Base-by-base conservation (phyloP, 1,284 basidiomycete species). In the Moniliella sp. region DNA sequence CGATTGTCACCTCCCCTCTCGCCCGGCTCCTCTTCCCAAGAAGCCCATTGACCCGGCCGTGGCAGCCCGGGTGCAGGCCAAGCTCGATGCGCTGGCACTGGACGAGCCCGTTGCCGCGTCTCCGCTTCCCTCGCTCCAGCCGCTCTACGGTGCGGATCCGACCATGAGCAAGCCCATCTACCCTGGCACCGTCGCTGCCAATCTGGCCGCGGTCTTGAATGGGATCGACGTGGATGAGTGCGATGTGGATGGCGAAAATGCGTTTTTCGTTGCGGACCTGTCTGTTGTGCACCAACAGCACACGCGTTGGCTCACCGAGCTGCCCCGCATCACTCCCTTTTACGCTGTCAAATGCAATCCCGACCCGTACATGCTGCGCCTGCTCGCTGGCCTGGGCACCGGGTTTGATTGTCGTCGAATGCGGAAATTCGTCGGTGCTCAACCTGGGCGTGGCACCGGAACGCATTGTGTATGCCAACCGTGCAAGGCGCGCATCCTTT, bases 331-430 rank as follows among this genome's bases (percentile, higher is more conserved):
- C 28, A 73, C 82, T 49, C 83, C 88, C 16, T 93, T 83, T 65
- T 97, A 57, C 23, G 55, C 84, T 35, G 76, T 91, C 57, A 94
- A 93, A 66, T 93, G 86, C 66, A 97, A 94, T 66, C 88, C 91
- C 9, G 88, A 94, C 55, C 82, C 83, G 2, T 79, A 82, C 52
- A 75, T 97, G 30, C 68, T 97, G 33, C 76, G 82, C 41, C 70
- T 97, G 30, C 73, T 97, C 25, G 80, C 83, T 8, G 73, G 77
- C 15, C 66, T 94, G 39, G 88, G 88, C 25, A 69, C 78, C 1
- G 83, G 83, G 10, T 99, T 97, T 65, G 91, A 97, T 64, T 97
- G 91, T 54, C 91, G n/a, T 94, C 86, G 27, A 79, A 82, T 50
- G 76, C 76, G 39, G 91, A 99, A 64, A 94, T 99, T 50, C 67